A percentile compares a stretch with the other conserved stretches of the same genome.
Conservation (phyloP, 2,329 filamentous ascomycete species). For the Aspergillus tanneri region DNA sequence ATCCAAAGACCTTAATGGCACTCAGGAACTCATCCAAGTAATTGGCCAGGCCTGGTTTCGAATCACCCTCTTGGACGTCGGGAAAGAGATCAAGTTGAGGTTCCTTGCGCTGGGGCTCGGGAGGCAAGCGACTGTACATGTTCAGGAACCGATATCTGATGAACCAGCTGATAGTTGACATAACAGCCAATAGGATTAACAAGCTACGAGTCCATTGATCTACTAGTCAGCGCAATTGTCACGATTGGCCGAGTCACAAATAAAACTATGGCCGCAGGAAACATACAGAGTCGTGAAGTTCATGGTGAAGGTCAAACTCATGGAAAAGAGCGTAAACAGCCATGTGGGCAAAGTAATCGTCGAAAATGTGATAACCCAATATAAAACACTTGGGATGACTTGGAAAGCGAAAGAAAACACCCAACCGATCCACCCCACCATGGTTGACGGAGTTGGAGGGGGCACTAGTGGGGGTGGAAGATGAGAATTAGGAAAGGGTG, state of each 20-base stretch:
- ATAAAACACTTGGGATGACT: conserved; percentile 60
- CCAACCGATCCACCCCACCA: conserved; percentile 49
- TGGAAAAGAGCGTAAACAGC: conserved; percentile 85
- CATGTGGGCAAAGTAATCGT: conserved; percentile 88
- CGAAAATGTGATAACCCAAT: conserved; percentile 79
- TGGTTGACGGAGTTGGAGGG: conserved; percentile 34
- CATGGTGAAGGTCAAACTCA: conserved; percentile 95
- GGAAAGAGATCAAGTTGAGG: conserved; percentile 94
- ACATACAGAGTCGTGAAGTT: conserved; percentile 91
- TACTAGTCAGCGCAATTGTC: conserved; percentile 12
- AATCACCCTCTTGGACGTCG: conserved; percentile 83
- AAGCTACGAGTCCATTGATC: conserved; percentile 53
- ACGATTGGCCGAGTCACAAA: no score
- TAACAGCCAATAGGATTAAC: conserved; percentile 71
- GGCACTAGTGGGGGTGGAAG: conserved; percentile 29
- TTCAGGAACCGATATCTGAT: conserved; percentile 94
- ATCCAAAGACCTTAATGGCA: conserved; percentile 98
- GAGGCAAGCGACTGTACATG: conserved; percentile 91
- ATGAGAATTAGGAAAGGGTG: conserved; percentile 20
- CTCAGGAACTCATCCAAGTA: conserved; percentile 97
- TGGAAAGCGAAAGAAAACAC: conserved; percentile 51
- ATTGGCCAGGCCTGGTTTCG: conserved; percentile 88
- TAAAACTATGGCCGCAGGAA: no score
- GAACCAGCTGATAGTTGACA: conserved; percentile 88
- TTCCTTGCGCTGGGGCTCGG: conserved; percentile 93